Evolutionary conservation across 306 rosid genomes (phyloP).

Genomic region (Vachellia pachyceras): DNA sequence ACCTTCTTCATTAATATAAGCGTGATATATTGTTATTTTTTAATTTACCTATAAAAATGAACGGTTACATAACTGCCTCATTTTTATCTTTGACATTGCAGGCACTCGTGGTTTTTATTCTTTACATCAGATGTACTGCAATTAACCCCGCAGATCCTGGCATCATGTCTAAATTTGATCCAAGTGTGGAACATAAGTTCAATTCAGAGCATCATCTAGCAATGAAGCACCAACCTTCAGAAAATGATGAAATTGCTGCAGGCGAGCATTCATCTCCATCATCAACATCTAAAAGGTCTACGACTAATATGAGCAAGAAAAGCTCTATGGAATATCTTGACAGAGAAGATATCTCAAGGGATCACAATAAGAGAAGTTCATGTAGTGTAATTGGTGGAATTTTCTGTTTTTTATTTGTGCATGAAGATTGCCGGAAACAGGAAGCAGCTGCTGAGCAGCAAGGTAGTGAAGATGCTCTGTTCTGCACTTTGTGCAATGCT

Average conservation of each 20-base stretch:
- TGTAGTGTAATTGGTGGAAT: slow-evolving; percentile 64
- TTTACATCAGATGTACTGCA: slow-evolving; percentile 93
- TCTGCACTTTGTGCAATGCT: slow-evolving; percentile 97
- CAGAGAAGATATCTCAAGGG: slow-evolving; percentile 52
- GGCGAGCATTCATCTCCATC: slow-evolving; percentile 68
- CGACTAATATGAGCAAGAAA: slow-evolving; percentile 77
- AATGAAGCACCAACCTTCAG: slow-evolving; percentile 60
- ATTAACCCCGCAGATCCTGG: slow-evolving; percentile 99
- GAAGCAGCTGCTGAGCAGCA: slow-evolving; percentile 69
- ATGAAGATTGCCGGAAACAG: slow-evolving; percentile 85
- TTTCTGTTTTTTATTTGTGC: slow-evolving; percentile 77
- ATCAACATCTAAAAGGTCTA: slow-evolving; percentile 78
- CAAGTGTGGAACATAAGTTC: slow-evolving; percentile 46
- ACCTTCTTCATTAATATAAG: background rate
- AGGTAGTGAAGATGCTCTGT: slow-evolving; percentile 87
- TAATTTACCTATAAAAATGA: slow-evolving; percentile 21
- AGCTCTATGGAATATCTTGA: slow-evolving; percentile 77
- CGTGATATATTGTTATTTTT: slow-evolving; percentile 16
- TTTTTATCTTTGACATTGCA: slow-evolving; percentile 58
- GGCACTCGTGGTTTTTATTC: slow-evolving; percentile 92
- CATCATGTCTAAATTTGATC: slow-evolving; percentile 81
- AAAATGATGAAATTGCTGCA: slow-evolving; percentile 56
- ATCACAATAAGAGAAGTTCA: slow-evolving; percentile 45
- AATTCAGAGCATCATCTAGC: slow-evolving; percentile 56
- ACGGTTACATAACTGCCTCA: slow-evolving; percentile 34